phyloP scores from a whole-genome alignment of 1,284 basidiomycete species.

The Austropuccinia psidii region DNA sequence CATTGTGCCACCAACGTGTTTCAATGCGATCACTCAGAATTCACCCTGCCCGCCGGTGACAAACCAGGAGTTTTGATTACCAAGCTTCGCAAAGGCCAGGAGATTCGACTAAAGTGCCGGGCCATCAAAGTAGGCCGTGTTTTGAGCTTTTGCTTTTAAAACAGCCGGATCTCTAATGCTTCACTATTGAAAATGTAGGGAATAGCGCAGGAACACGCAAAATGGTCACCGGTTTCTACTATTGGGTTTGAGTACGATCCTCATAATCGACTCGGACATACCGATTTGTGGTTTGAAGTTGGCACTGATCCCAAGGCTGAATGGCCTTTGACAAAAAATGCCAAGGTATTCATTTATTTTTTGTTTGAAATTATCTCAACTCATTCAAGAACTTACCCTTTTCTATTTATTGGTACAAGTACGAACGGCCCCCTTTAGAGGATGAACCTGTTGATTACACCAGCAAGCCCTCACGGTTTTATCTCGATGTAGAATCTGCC shows the following conservation, averaged over 20 bases:
- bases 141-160: background rate
- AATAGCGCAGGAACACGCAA: conserved; percentile 96
- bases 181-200: conserved; percentile 56
- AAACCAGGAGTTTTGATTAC: conserved; percentile 62
- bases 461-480: conserved; percentile 77
- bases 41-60: conserved; percentile 32
- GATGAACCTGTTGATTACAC: conserved; percentile 76
- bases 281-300: conserved; percentile 87
- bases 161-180: background rate
- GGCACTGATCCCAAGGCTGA: conserved; percentile 54
- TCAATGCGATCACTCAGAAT: no score
- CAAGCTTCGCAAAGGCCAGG: conserved; percentile 89
- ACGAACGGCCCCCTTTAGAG: conserved; percentile 67
- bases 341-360: conserved; percentile 43
- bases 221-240: conserved; percentile 95
- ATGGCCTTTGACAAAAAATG: conserved; percentile 76
- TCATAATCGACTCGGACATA: conserved; percentile 92
- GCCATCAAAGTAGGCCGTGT: conserved; percentile 72
- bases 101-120: conserved; percentile 74
- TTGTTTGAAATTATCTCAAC: background rate
- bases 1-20: no score
- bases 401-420: conserved; percentile 49
- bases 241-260: conserved; percentile 98
- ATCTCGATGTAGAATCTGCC: conserved; percentile 83
- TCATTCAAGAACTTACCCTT: background rate